Conservation (phyloP, 2,329 filamentous ascomycete species). For the Lasiodiplodia theobromae region DNA sequence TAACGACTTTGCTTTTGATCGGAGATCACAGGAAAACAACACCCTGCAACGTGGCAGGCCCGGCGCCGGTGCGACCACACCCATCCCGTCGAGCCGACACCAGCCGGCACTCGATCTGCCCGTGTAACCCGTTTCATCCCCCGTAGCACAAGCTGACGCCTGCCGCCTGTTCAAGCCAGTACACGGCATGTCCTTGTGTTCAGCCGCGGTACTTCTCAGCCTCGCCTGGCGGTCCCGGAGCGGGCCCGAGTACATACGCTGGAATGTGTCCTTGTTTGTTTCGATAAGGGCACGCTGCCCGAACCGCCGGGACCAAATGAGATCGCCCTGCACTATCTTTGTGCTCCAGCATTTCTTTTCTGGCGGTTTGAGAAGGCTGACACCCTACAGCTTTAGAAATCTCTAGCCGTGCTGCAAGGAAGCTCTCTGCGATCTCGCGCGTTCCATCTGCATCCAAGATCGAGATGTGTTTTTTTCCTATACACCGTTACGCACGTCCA, state of each 20-base stretch:
- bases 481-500: not conserved
- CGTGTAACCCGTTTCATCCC: constrained; percentile 25
- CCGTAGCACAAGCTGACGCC: constrained; percentile 24
- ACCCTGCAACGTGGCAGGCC: constrained; percentile 29
- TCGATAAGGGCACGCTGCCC: constrained; percentile 21
- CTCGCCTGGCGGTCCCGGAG: not conserved
- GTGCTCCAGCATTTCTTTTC: constrained; percentile 21
- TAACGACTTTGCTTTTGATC: constrained; percentile 23
- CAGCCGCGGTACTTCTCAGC: not conserved
- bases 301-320: constrained; percentile 15
- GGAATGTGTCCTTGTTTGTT: constrained; percentile 23
- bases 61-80: constrained; percentile 22
- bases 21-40: constrained; percentile 12
- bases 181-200: constrained; percentile 18
- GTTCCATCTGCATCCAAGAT: not conserved
- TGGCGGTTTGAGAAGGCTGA: constrained; percentile 23
- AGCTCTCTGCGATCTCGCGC: constrained; percentile 12
- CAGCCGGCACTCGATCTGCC: constrained; percentile 1
- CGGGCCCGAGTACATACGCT: constrained; percentile 3
- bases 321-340: constrained; percentile 7
- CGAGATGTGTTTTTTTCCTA: not conserved
- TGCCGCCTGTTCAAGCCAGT: not conserved
- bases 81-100: constrained; percentile 10
- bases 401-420: constrained; percentile 18
- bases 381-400: not conserved